Base-by-base conservation (phyloP, 495 filamentous ascomycete genomes). In the Xylaria bambusicola region DNA sequence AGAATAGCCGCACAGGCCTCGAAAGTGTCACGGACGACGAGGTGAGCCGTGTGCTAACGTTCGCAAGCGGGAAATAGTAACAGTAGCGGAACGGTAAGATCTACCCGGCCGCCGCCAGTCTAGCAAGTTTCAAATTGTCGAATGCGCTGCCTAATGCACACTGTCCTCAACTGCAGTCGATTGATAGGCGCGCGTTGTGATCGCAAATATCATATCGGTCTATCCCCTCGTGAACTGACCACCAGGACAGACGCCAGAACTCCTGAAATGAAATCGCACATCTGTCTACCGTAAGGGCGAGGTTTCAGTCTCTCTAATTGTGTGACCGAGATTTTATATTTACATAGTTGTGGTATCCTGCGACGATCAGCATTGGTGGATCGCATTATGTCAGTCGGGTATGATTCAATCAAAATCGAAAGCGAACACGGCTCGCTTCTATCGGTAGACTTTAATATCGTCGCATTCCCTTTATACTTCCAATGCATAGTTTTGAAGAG, bases 41-140 rank as follows among this genome's bases (percentile, higher is more conserved):
- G 15, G 3, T 56, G 53, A 23, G 36, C 53, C 53, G 53, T 56
- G 53, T 56, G 53, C 47, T 29, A 47, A 46, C 31, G 38, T 35
- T 26, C 53, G 50, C 15, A 26, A 26, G 45, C 29, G 21, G 6
- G 21, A 3, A 2, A 44, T 44, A 20, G 21, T 44, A 6, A 41
- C 35, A 42, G 38, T 54, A 44, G 52, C n/a, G 36, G 29, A 38
- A 47, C 21, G 42, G 40, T 56, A 44, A 10, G 53, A 56, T 56
- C 53, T 47, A 56, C 35, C 53, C 53, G 53, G 42, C 29, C 53
- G 20, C 47, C 26, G 53, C 38, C 12, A 54, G 52, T 23, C 36
- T 38, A 33, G 5, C 29, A 33, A 10, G 29, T 33, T 33, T 33
- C 29, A 10, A 33, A 33, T 10, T 33, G 29, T 5, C 10, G 5